A percentile compares a stretch with the other conserved stretches of the same genome.
These are phyloP conservation scores for Neospora caninum DNA, from an alignment of 169 alveolate species.

Conservation along the genomic window DNA sequence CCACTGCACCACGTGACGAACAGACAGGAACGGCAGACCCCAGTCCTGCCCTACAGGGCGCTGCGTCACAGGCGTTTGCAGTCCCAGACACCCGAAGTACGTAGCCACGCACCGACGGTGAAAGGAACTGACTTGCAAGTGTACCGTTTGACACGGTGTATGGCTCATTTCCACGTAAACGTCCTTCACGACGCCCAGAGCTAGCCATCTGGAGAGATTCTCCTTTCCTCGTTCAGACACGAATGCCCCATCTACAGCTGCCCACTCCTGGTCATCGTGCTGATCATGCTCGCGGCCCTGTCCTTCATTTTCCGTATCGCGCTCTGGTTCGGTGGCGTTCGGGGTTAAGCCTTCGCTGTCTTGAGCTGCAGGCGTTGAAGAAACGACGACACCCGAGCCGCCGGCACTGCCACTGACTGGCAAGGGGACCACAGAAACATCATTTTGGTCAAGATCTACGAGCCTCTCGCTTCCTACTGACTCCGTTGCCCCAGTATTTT, in stretches of 20 bases:
- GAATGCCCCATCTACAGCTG: not conserved
- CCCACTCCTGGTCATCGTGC: not conserved
- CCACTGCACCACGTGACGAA: not conserved
- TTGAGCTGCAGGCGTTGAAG: not conserved
- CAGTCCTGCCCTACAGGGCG: not conserved
- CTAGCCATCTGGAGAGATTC: not conserved
- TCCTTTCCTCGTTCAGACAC: not conserved
- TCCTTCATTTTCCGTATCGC: not conserved
- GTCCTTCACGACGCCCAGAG: not conserved
- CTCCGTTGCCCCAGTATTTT: too few relatives aligned
- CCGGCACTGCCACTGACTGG: too few relatives aligned
- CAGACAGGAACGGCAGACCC: not conserved
- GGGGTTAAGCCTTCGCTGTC: not conserved
- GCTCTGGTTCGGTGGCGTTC: not conserved
- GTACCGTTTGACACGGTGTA: not conserved
- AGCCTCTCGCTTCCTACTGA: too few relatives aligned
- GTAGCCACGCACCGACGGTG: not conserved
- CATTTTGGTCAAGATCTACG: too few relatives aligned
- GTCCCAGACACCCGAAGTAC: not conserved
- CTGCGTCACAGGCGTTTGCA: not conserved
- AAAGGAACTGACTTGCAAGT: not conserved
- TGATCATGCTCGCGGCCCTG: not conserved
- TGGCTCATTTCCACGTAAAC: not conserved
- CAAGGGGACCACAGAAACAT: too few relatives aligned
- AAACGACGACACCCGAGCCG: too few relatives aligned